A percentile compares a stretch with the other conserved stretches of the same genome.
Evolutionary conservation across 805 yeast species (phyloP).

Genomic region (Wickerhamomyces queroliae): DNA sequence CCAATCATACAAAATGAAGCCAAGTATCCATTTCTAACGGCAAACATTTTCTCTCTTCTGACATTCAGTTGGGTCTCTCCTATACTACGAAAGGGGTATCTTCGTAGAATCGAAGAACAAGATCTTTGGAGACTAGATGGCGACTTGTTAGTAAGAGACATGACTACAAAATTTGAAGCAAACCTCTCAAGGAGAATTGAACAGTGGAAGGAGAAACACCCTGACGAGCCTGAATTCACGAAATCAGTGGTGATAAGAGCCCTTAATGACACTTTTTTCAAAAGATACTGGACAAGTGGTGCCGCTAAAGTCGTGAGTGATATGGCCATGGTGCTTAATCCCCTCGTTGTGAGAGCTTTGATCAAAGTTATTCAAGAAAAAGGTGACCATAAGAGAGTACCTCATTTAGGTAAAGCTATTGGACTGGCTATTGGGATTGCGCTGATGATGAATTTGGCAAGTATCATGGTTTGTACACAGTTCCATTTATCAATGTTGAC

Average conservation of each 20-base stretch:
- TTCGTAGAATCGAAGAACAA: slow-evolving; percentile 51
- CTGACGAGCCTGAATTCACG: slow-evolving; percentile 14
- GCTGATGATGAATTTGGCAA: slow-evolving; percentile 42
- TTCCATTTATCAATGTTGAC: slow-evolving; percentile 55
- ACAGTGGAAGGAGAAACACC: slow-evolving; percentile 19
- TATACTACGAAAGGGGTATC: slow-evolving; percentile 42
- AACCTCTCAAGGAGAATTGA: slow-evolving; percentile 23
- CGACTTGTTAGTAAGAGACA: slow-evolving; percentile 26
- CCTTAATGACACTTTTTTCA: slow-evolving; percentile 28
- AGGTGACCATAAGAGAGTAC: slow-evolving; percentile 33
- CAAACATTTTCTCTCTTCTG: slow-evolving; percentile 12
- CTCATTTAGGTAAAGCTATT: slow-evolving; percentile 49
- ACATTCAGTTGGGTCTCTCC: slow-evolving; percentile 19
- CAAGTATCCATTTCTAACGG: slow-evolving; percentile 15
- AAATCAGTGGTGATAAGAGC: slow-evolving; percentile 26
- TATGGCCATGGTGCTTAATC: slow-evolving; percentile 43
- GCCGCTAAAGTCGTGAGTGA: slow-evolving; percentile 25
- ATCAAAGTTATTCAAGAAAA: slow-evolving; percentile 57
- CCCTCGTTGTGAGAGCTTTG: slow-evolving; percentile 59
- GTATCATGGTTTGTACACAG: slow-evolving; percentile 51
- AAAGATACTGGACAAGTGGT: slow-evolving; percentile 29
- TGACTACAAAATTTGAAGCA: slow-evolving; percentile 30
- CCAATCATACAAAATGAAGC: slow-evolving; percentile 14
- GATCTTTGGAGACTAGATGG: slow-evolving; percentile 45
- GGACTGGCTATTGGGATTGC: slow-evolving; percentile 75